Evolutionary conservation across 148 eudicot species (phyloP), one percentile per base, ranked within the genome.

Genomic region (Gaultheria prostrata): DNA sequence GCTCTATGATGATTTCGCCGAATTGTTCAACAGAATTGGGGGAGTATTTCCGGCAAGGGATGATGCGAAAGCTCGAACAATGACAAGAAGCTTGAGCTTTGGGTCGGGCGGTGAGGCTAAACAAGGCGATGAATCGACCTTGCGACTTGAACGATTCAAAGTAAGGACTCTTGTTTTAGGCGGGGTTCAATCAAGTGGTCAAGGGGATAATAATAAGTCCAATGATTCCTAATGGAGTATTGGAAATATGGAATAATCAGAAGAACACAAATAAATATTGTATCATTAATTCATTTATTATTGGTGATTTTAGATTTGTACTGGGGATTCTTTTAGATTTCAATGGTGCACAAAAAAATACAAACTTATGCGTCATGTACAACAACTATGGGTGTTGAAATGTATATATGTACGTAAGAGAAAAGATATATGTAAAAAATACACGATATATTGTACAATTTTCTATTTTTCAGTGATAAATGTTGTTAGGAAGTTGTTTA

Each of bases 61-160:
- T 2, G 82, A 26, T 26, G 46, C n/a, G n/a, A 67, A 79, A n/a
- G n/a, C 14, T 48, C 46, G 56, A 13, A 84, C 69, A 33, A 1
- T 78, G 8, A 26, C 17, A 20, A 78, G 85, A 39, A 84, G 82
- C 51, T n/a, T 63, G 61, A 78, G 85, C 69, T 24, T 35, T 35
- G 85, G 69, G 12, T 51, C 78, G 11, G 13, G 8, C 21, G 24
- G 73, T 50, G 76, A 24, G 24, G 75, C 30, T 33, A 85, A 35
- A 21, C 80, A 43, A 20, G 81, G 20, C 20, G 56, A 73, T 20
- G 63, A 57, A 57, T 54, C 59, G 1, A 48, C 24, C 5, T 17
- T 67, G 43, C 63, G 53, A 20, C 80, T 33, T 24, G 83, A 72
- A 70, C 77, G 85, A 51, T 87, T 87, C 81, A 87, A 77, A 50